These are phyloP conservation scores for Erucastrum elatum DNA, from an alignment of 345 rosid genomes.

Conservation along the genomic window DNA sequence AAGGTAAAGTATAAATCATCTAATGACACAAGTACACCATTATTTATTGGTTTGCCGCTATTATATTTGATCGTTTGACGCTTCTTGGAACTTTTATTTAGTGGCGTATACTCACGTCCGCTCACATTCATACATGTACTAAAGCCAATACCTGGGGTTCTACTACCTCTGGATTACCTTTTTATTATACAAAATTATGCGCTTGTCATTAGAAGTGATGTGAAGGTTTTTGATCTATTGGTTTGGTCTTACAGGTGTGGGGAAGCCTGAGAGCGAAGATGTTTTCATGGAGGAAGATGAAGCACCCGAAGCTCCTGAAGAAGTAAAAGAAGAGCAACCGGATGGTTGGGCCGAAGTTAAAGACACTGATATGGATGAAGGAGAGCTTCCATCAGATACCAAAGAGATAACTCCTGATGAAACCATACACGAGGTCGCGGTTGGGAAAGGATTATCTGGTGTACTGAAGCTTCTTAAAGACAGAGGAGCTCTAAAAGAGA, in stretches of 20 bases:
- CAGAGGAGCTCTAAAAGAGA: constrained; percentile 90
- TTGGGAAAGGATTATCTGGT: constrained; percentile 92
- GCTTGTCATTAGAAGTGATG: not conserved
- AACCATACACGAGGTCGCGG: constrained; percentile 79
- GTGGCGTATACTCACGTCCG: not conserved
- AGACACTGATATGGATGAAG: constrained; percentile 53
- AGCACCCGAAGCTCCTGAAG: constrained; percentile 54
- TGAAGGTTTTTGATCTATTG: constrained; percentile 7
- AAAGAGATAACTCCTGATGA: constrained; percentile 75
- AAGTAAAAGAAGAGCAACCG: constrained; percentile 55
- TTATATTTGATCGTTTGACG: not conserved
- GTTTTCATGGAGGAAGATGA: constrained; percentile 95
- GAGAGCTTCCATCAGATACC: constrained; percentile 46
- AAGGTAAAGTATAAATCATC: constrained; percentile 51
- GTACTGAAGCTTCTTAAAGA: constrained; percentile 80
- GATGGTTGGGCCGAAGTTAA: constrained; percentile 65
- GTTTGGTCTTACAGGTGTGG: constrained; percentile 56
- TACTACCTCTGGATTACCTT: not conserved
- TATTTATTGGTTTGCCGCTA: constrained; percentile 14
- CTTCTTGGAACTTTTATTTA: constrained; percentile 2
- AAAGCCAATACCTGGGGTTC: not conserved
- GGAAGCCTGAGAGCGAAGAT: constrained; percentile 66
- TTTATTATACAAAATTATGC: not conserved
- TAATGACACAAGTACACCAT: not conserved
- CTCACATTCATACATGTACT: not conserved